Evolutionary conservation across 2,329 filamentous ascomycete genomes (phyloP), one percentile per base, ranked within the genome.

Genomic region (Alternaria alternata): DNA sequence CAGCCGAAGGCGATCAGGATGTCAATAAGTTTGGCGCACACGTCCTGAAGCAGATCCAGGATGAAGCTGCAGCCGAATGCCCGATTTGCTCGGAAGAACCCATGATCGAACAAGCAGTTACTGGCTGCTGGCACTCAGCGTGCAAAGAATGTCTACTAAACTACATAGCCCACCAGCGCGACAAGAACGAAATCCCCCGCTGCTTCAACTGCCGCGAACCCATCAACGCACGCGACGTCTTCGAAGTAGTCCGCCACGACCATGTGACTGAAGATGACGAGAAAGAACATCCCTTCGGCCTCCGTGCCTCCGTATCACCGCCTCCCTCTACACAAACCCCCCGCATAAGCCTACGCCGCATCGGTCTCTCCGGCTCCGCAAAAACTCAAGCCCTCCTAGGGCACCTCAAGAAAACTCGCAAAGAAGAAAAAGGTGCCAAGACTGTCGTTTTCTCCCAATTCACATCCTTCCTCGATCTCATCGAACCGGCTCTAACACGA

Each of bases 401-500:
- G 4, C 88, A 95, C 60, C 86, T 99, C 5, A 90, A 91, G 42
- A 81, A 83, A 1, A 80, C 96, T 7, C 88, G 90, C 9, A 85
- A 83, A 57, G 84, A 87, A 51, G 82, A 90, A n/a, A 86, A 89
- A 0, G 83, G 79, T 5, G 91, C 90, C 49, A 98, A 97, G 79
- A 93, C 91, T 1, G 94, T 98, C 22, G 89, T 99, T 32, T 99
- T 99, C 80, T 95, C 91, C 57, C 95, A 99, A 78, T 99, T 99
- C 78, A 99, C 95, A 0, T 96, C 94, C 0, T 99, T 98, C 78
- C 87, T 99, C 68, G 89, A 93, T 65, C 87, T 99, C 12, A 96
- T 99, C 64, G 90, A 93, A 66, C 91, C 93, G 0, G 92, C 93
- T 0, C 86, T 99, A 4, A 76, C 82, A 1, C 86, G 88, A 42